Conservation (phyloP, 148 eudicot species). For the Rhododendron ovatum region DNA sequence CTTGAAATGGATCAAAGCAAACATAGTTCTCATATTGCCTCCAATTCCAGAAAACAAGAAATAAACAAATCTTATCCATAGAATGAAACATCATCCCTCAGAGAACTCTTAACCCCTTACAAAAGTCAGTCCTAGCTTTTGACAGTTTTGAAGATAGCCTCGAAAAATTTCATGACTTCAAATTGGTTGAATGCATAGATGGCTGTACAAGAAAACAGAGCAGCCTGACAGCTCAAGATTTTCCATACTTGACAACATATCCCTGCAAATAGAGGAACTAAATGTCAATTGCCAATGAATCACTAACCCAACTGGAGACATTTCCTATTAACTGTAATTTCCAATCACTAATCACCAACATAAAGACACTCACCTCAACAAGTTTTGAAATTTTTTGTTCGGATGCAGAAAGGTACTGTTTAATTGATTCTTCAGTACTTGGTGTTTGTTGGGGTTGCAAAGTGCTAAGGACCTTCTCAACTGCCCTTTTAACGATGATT, state of each 20-base stretch:
- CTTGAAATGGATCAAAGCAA: constrained; percentile 8
- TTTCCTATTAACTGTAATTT: constrained; percentile 7
- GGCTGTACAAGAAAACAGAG: constrained; percentile 15
- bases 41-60: background rate
- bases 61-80: constrained; percentile 6
- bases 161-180: constrained; percentile 7
- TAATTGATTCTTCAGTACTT: constrained; percentile 44
- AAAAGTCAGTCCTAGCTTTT: constrained; percentile 3
- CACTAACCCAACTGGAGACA: background rate
- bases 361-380: constrained; percentile 66
- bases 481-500: constrained; percentile 72
- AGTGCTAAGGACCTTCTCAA: constrained; percentile 73
- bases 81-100: background rate
- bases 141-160: background rate
- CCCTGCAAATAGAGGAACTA: constrained; percentile 57
- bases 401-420: constrained; percentile 60
- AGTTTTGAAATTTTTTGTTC: constrained; percentile 71
- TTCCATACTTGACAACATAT: constrained; percentile 66
- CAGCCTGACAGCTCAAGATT: constrained; percentile 41
- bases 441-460: constrained; percentile 65
- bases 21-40: background rate
- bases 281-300: constrained; percentile 15
- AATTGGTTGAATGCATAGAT: background rate
- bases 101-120: background rate
- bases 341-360: background rate